Percentiles rank a stretch among this genome's conserved stretches.
Conservation (phyloP, 78 protist species). For the Dictyostelium firmibasis region DNA sequence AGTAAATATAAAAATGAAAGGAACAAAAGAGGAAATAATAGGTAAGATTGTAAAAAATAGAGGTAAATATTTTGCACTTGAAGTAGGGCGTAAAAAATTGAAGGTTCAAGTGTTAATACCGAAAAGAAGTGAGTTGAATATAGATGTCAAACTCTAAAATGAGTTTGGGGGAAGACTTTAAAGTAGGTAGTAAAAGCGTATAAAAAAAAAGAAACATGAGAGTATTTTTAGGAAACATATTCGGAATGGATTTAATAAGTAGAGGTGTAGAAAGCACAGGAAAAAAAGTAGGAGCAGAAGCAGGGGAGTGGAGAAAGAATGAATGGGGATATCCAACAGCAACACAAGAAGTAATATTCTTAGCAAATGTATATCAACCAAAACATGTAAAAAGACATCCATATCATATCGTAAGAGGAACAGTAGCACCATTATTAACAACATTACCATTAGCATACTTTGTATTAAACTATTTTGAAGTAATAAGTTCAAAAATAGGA, state of each 20-base stretch:
- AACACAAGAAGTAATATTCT: not conserved
- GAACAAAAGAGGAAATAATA: not conserved
- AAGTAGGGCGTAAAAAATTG: not conserved
- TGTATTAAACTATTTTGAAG: not conserved
- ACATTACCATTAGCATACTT: slow-evolving; percentile 11
- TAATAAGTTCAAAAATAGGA: not conserved
- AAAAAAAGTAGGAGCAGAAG: not conserved
- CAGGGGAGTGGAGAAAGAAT: not conserved
- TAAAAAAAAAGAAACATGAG: not conserved
- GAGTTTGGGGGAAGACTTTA: too few relatives aligned
- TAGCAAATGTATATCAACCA: not conserved
- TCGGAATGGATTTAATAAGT: not conserved
- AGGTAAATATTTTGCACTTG: not conserved
- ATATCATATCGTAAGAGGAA: slow-evolving; percentile 9
- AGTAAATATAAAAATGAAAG: not conserved
- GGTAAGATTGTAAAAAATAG: not conserved
- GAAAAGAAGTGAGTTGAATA: not conserved
- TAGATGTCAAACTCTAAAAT: not conserved
- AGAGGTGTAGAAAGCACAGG: not conserved
- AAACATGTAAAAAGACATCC: slow-evolving; percentile 24
- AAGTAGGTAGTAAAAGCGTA: too few relatives aligned
- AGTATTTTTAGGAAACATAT: not conserved
- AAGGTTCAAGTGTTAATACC: not conserved
- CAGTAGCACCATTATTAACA: slow-evolving; percentile 10
- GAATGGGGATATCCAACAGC: not conserved